Evolutionary conservation across 441 rosid species (phyloP).

Genomic region (Omphalea diandra): DNA sequence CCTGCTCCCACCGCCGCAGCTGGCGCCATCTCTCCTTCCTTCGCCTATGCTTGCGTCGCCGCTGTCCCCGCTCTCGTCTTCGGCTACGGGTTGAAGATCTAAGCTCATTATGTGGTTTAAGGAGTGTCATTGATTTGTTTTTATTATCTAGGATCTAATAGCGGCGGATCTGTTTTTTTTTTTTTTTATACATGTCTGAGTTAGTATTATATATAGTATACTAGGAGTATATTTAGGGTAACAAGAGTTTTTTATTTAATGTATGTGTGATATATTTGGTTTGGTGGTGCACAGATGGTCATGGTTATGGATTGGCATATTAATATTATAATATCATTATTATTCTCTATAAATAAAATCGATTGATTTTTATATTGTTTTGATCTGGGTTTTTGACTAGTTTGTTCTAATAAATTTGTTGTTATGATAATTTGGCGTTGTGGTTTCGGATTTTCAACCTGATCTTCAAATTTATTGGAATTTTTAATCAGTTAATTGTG

Average conservation of each 20-base stretch:
- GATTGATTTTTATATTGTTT: background rate
- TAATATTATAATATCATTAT: slow-evolving; percentile 1
- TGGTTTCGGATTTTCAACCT: too few relatives aligned
- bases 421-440: too few relatives aligned
- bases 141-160: background rate
- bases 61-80: slow-evolving; percentile 33
- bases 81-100: slow-evolving; percentile 43
- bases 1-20: slow-evolving; percentile 44
- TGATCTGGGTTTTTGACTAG: too few relatives aligned
- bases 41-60: slow-evolving; percentile 27
- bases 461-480: too few relatives aligned
- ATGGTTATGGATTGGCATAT: slow-evolving; percentile 2
- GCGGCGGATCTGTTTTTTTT: slow-evolving; percentile 2
- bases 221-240: too few relatives aligned
- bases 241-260: slow-evolving; percentile 1
- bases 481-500: too few relatives aligned
- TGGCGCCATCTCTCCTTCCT: slow-evolving; percentile 31
- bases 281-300: slow-evolving; percentile 13
- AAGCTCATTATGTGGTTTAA: background rate
- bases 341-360: slow-evolving; percentile 1
- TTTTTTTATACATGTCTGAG: too few relatives aligned
- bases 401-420: too few relatives aligned
- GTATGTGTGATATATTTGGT: background rate
- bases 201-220: too few relatives aligned
- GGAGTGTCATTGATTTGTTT: background rate